Percentiles rank a stretch among this genome's conserved stretches.
These are phyloP conservation scores for Saccharum hybrid DNA, from an alignment of 202 grass and related monocot genomes.

Conservation along the genomic window DNA sequence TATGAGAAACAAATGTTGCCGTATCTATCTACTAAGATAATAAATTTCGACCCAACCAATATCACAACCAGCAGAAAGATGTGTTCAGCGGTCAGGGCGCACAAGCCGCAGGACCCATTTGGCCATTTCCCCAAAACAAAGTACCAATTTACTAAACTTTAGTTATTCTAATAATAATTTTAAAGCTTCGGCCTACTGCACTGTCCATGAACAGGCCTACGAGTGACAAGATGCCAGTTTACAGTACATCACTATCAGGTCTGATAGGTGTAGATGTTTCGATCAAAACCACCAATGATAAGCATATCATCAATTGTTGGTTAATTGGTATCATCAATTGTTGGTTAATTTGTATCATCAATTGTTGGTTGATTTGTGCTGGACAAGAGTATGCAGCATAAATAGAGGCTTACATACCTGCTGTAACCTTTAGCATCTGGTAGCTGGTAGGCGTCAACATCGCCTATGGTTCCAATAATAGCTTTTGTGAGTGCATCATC, in stretches of 20 bases:
- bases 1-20: conserved; percentile 10
- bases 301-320: not conserved
- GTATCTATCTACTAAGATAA: conserved; percentile 25
- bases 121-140: not conserved
- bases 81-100: not conserved
- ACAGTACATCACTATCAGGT: conserved; percentile 7
- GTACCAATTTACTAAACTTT: not conserved
- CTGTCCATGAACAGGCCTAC: not conserved
- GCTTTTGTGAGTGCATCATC: conserved; percentile 87
- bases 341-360: not conserved
- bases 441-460: conserved; percentile 91
- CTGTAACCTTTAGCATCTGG: conserved; percentile 99
- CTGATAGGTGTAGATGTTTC: not conserved
- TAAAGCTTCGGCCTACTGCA: not conserved
- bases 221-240: not conserved
- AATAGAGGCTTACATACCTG: conserved; percentile 63
- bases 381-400: conserved; percentile 1
- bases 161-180: not conserved
- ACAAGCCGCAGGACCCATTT: not conserved
- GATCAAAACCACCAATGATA: conserved; percentile 23
- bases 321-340: not conserved
- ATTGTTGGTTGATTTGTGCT: not conserved
- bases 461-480: conserved; percentile 99
- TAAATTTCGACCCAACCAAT: not conserved
- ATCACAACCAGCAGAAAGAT: conserved; percentile 20